Percentiles rank a stretch among this genome's conserved stretches.
These are phyloP conservation scores for Trichocomaceae sp. DNA, from an alignment of 2,329 filamentous ascomycete species.

Conservation along the genomic window DNA sequence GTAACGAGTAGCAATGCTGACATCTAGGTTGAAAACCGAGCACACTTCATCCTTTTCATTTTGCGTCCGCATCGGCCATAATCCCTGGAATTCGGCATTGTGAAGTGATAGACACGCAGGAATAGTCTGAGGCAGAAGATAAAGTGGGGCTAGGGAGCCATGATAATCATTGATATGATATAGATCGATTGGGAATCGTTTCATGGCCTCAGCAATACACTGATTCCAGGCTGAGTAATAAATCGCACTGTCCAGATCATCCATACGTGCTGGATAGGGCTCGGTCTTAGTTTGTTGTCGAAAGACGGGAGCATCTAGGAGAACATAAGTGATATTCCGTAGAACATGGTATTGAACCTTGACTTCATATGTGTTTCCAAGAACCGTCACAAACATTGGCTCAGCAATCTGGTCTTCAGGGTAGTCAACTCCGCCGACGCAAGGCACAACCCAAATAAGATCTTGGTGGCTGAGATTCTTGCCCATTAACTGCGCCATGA, in stretches of 20 bases:
- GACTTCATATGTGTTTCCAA: slow-evolving; percentile 55
- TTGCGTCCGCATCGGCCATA: slow-evolving; percentile 60
- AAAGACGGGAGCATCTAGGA: slow-evolving; percentile 62
- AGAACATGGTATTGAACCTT: slow-evolving; percentile 58
- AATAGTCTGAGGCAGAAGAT: slow-evolving; percentile 57
- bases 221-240: slow-evolving; percentile 67
- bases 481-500: slow-evolving; percentile 65
- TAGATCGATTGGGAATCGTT: slow-evolving; percentile 57
- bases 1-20: slow-evolving; percentile 53
- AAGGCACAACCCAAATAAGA: slow-evolving; percentile 59
- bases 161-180: slow-evolving; percentile 64
- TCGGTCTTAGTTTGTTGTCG: slow-evolving; percentile 56
- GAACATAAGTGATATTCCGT: slow-evolving; percentile 62
- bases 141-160: slow-evolving; percentile 56
- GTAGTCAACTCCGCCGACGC: slow-evolving; percentile 59
- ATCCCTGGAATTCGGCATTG: slow-evolving; percentile 63
- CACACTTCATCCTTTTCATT: slow-evolving; percentile 59
- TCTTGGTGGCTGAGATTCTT: slow-evolving; percentile 59
- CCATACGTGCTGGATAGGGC: slow-evolving; percentile 62
- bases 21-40: slow-evolving; percentile 56
- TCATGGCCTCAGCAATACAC: slow-evolving; percentile 59
- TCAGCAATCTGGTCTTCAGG: slow-evolving; percentile 53
- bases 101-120: slow-evolving; percentile 59
- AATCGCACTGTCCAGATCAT: slow-evolving; percentile 61
- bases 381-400: slow-evolving; percentile 56